These are phyloP conservation scores for Blastobotrys ciferrii DNA, from an alignment of 1,139 yeast genomes.

Conservation along the genomic window DNA sequence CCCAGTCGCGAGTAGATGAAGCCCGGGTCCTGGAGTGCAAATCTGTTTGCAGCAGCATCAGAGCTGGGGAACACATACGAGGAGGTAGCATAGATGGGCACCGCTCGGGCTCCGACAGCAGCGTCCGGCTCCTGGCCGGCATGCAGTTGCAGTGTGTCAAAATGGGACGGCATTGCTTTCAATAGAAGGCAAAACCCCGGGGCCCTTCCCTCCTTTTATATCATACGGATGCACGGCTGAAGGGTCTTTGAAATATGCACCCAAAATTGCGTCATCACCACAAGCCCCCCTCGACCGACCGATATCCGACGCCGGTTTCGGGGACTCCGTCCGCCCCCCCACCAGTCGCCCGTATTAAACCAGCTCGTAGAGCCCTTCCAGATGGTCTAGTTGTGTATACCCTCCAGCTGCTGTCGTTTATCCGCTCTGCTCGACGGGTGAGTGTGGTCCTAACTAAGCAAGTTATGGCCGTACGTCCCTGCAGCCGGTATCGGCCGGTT, in stretches of 20 bases:
- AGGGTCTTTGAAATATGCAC: neutral
- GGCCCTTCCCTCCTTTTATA: neutral
- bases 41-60: slow-evolving; percentile 86
- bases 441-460: no score
- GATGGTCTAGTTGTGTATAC: no score
- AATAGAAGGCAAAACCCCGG: neutral
- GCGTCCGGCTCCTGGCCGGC: slow-evolving; percentile 71
- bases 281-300: neutral
- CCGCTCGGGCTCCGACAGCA: slow-evolving; percentile 71
- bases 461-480: no score
- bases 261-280: slow-evolving; percentile 6
- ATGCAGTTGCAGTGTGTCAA: slow-evolving; percentile 90
- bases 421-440: no score
- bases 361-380: no score
- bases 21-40: slow-evolving; percentile 80
- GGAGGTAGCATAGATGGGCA: slow-evolving; percentile 69
- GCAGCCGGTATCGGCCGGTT: no score
- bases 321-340: no score
- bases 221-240: no score
- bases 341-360: no score
- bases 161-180: slow-evolving; percentile 46
- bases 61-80: slow-evolving; percentile 87
- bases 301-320: neutral
- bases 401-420: no score
- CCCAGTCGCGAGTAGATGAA: slow-evolving; percentile 83